A percentile compares a stretch with the other conserved stretches of the same genome.
These are phyloP conservation scores for Hansenula lynferdii DNA, from an alignment of 1,139 yeast species.

Conservation along the genomic window DNA sequence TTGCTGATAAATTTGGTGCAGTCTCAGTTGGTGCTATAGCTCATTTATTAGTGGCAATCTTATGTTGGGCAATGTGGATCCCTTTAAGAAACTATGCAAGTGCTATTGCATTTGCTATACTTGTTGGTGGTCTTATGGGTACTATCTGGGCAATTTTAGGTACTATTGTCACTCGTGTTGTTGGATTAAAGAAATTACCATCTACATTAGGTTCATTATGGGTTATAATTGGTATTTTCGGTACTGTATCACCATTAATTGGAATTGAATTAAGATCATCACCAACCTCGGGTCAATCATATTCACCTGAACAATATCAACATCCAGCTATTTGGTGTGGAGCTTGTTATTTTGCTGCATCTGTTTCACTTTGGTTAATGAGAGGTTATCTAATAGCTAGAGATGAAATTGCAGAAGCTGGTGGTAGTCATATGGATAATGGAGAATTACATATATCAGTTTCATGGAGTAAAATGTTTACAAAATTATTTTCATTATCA, in stretches of 20 bases:
- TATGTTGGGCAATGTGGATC: slow-evolving; percentile 55
- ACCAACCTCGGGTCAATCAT: slow-evolving; percentile 20
- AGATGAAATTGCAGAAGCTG: slow-evolving; percentile 26
- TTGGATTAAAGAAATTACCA: slow-evolving; percentile 45
- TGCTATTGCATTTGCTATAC: slow-evolving; percentile 39
- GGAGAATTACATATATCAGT: slow-evolving; percentile 21
- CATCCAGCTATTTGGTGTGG: slow-evolving; percentile 53
- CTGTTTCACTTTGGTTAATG: slow-evolving; percentile 32
- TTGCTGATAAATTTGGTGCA: slow-evolving; percentile 54
- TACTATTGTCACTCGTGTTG: slow-evolving; percentile 29
- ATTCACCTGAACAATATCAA: slow-evolving; percentile 40
- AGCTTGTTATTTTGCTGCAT: slow-evolving; percentile 40
- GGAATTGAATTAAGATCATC: slow-evolving; percentile 43
- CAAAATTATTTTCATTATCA: slow-evolving; percentile 9
- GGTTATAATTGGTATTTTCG: slow-evolving; percentile 41
- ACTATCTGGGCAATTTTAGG: slow-evolving; percentile 25
- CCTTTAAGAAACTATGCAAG: slow-evolving; percentile 52
- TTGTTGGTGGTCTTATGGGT: slow-evolving; percentile 49
- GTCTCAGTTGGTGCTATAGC: slow-evolving; percentile 38
- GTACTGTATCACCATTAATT: slow-evolving; percentile 47
- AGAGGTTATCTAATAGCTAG: slow-evolving; percentile 49
- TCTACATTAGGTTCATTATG: slow-evolving; percentile 42
- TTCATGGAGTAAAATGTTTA: slow-evolving; percentile 6
- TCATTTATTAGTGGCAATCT: slow-evolving; percentile 27
- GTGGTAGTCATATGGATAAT: slow-evolving; percentile 20